phyloP scores from a whole-genome alignment of 2,329 filamentous ascomycete genomes.

The Epichloe typhina region DNA sequence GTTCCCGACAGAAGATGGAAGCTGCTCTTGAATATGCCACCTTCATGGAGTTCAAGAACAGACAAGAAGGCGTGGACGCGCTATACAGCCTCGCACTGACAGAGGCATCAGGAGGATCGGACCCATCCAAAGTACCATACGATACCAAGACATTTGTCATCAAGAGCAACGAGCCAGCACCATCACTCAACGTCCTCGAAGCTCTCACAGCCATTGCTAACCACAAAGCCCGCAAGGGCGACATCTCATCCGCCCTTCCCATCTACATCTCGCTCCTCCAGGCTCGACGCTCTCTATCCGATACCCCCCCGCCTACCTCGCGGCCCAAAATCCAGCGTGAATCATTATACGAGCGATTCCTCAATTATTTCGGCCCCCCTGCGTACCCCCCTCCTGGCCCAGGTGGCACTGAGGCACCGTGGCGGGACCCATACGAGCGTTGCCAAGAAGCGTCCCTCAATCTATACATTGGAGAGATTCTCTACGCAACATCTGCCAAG shows the following conservation, averaged over 20 bases:
- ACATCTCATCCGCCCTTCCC: slow-evolving; percentile 59
- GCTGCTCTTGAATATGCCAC: slow-evolving; percentile 74
- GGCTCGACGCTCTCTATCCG: slow-evolving; percentile 51
- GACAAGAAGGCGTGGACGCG: slow-evolving; percentile 50
- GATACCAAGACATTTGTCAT: slow-evolving; percentile 51
- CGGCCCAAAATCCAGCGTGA: slow-evolving; percentile 5
- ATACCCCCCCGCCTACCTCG: slow-evolving; percentile 16
- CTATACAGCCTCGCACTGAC: slow-evolving; percentile 67
- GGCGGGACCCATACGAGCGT: slow-evolving; percentile 48
- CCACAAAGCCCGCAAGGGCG: slow-evolving; percentile 58
- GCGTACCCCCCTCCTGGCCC: slow-evolving; percentile 58
- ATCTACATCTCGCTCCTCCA: slow-evolving; percentile 77
- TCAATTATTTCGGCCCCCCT: slow-evolving; percentile 28
- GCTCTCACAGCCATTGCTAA: slow-evolving; percentile 67
- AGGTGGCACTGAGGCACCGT: slow-evolving; percentile 55
- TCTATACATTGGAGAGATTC: slow-evolving; percentile 86
- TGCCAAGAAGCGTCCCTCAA: slow-evolving; percentile 81
- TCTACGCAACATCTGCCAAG: slow-evolving; percentile 50
- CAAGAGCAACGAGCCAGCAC: slow-evolving; percentile 40
- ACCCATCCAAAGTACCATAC: slow-evolving; percentile 29
- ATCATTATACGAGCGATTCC: slow-evolving; percentile 10
- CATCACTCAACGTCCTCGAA: slow-evolving; percentile 62
- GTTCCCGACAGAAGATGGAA: slow-evolving; percentile 63
- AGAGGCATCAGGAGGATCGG: slow-evolving; percentile 49
- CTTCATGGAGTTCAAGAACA: slow-evolving; percentile 68